Base-by-base conservation (phyloP, 192 early-diverging fungal genomes). In the Gonapodya prolifera region DNA sequence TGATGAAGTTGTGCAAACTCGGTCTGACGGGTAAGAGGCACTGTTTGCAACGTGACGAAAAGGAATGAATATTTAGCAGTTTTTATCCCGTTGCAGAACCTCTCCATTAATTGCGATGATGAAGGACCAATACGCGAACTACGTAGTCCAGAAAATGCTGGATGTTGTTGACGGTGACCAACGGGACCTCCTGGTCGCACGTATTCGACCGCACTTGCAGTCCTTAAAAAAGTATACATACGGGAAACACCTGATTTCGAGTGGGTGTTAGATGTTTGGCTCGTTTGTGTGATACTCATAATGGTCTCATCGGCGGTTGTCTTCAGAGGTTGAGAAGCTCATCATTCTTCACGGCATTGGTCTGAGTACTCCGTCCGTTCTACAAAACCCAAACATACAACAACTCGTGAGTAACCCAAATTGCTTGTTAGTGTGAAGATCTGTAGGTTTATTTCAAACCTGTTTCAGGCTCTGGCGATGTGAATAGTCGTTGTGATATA, bases 61-160 rank as follows among this genome's bases (percentile, higher is more conserved):
- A 8, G 34, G 34, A 18, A 23, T 69, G 28, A 80, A 28, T n/a
- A 69, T 75, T 86, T 78, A 23, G 36, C 32, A 61, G 2, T 61
- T 28, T 75, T 81, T 29, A 30, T 70, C 30, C 32, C 23, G 34
- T 69, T 70, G 30, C 78, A 92, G 93, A 70, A 94, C 94, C 1
- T 90, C 88, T 13, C 90, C 93, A 16, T 83, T 99, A 80, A 88
- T 95, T 71, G 84, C 89, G n/a, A 97, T 99, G 96, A 99, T 99
- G 97, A 98, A 98, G 86, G 97, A 99, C 85, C 97, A 99, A 84
- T 99, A 95, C 80, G 97, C 97, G 69, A 99, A 99, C 81, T 99
- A 99, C 83, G 97, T 99, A 33, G 94, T 99, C 45, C 97, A 99
- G 82, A 99, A 99, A 83, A 96, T 99, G 95, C 85, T 99, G 71